Conservation (phyloP, 805 yeast genomes). For the Teunomyces tritomae region DNA sequence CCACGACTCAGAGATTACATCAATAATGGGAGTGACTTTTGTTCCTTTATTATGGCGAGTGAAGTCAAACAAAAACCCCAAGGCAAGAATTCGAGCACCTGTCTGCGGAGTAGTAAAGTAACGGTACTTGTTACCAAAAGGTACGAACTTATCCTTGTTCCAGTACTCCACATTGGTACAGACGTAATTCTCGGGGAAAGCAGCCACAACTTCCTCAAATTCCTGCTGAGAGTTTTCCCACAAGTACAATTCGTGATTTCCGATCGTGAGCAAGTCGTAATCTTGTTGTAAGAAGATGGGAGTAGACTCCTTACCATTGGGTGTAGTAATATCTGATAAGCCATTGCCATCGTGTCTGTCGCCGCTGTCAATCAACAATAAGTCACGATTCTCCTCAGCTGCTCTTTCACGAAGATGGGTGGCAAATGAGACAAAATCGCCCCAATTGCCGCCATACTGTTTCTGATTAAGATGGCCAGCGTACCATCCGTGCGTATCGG, state of each 20-base stretch:
- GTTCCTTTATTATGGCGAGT: constrained; percentile 55
- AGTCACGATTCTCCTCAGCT: constrained; percentile 49
- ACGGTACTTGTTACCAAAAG: constrained; percentile 67
- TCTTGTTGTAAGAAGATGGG: constrained; percentile 61
- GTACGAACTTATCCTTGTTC: constrained; percentile 45
- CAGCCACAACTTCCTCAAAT: constrained; percentile 54
- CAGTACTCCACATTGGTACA: constrained; percentile 68
- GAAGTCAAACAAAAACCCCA: constrained; percentile 82
- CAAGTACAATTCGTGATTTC: constrained; percentile 86
- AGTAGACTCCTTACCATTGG: constrained; percentile 66
- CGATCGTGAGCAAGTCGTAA: constrained; percentile 79
- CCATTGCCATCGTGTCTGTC: constrained; percentile 97
- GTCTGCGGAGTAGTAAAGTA: constrained; percentile 63
- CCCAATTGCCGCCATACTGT: constrained; percentile 85
- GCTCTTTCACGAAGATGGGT: constrained; percentile 48
- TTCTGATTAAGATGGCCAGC: constrained; percentile 83
- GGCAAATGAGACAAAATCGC: constrained; percentile 76
- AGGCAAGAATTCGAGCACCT: constrained; percentile 53
- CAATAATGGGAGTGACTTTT: constrained; percentile 59
- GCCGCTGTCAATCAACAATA: constrained; percentile 81
- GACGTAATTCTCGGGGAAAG: constrained; percentile 63
- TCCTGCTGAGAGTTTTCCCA: constrained; percentile 66
- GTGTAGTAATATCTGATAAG: constrained; percentile 69
- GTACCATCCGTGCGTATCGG: constrained; percentile 97
- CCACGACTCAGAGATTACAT: constrained; percentile 61